Evolutionary conservation across 2,329 filamentous ascomycete genomes (phyloP), one percentile per base, ranked within the genome.

Genomic region (Colletotrichum echinochloae): DNA sequence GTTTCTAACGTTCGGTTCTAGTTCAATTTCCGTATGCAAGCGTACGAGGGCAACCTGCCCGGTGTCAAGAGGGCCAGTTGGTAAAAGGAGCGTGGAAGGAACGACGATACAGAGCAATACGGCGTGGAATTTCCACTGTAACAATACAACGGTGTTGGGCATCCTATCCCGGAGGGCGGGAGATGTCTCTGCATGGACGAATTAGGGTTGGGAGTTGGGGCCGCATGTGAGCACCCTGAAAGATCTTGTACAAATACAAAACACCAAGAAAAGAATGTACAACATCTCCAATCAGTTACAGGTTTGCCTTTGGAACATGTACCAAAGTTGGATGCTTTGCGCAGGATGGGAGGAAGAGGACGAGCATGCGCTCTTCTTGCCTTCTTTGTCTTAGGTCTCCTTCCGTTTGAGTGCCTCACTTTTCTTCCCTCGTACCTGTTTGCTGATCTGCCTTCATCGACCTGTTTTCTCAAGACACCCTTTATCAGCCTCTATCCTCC

Each of bases 61-160:
- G 96, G 96, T 76, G 96, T 99, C 65, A 94, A 91, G 87, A 97
- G 97, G 86, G 96, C 96, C 60, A 97, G 93, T 82, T 99, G 96
- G 96, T 99, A 93, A 80, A 80, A 79, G 6, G 48, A 5, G 2
- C 9, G 0, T 33, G 28, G 18, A 9, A 39, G 46, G 23, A n/a
- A 26, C 33, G 28, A 55, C 30, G 52, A 68, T 57, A n/a, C 16
- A 23, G 35, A 35, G 3, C 39, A 68, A 20, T 4, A 28, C 14
- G 51, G 64, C 44, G 16, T 28, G 23, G 8, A 1, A 14, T 30
- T 12, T 44, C 20, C 57, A 37, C 20, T 70, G 68, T 68, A 67
- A 67, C 44, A 56, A 70, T 67, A 68, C 2, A 48, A 66, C 35
- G 8, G 39, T 26, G 52, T 33, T 12, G 7, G 23, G n/a, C 2